Evolutionary conservation across 2,329 filamentous ascomycete genomes (phyloP).

Genomic region (Elsinoe necatrix): DNA sequence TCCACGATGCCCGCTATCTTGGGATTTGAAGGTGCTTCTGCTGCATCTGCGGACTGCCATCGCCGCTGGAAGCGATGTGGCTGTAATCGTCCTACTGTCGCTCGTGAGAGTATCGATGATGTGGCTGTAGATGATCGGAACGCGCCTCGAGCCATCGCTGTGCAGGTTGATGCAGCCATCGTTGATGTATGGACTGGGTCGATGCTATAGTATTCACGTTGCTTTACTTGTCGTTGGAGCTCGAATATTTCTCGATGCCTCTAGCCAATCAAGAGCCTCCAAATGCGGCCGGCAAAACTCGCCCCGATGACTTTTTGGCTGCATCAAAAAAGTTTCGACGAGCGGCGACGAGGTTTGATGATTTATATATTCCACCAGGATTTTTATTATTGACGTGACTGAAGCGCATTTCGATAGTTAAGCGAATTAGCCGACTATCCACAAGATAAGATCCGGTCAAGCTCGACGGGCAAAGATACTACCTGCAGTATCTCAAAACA

Average conservation of each 20-base stretch:
- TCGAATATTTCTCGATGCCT: conserved; percentile 7
- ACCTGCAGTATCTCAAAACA: background rate
- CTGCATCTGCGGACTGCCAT: conserved; percentile 78
- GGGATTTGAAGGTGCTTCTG: conserved; percentile 53
- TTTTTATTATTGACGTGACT: background rate
- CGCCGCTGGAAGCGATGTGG: conserved; percentile 44
- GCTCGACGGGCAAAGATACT: background rate
- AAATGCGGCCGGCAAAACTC: conserved; percentile 2
- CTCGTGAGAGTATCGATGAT: conserved; percentile 1
- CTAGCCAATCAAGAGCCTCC: background rate
- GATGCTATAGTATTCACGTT: background rate
- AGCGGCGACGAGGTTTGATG: background rate
- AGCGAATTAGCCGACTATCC: background rate
- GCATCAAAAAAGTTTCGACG: conserved; percentile 4
- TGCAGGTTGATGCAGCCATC: conserved; percentile 6
- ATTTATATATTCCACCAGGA: background rate
- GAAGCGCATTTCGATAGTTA: conserved; percentile 30
- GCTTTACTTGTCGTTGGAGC: background rate
- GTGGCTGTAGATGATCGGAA: background rate
- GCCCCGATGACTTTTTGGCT: conserved; percentile 3
- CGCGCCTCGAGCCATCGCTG: background rate
- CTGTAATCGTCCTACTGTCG: background rate
- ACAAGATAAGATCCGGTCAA: background rate
- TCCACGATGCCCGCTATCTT: conserved; percentile 95
- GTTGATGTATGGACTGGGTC: background rate